Conservation (phyloP, 2,329 filamentous ascomycete species). For the Aureobasidium sp. region DNA sequence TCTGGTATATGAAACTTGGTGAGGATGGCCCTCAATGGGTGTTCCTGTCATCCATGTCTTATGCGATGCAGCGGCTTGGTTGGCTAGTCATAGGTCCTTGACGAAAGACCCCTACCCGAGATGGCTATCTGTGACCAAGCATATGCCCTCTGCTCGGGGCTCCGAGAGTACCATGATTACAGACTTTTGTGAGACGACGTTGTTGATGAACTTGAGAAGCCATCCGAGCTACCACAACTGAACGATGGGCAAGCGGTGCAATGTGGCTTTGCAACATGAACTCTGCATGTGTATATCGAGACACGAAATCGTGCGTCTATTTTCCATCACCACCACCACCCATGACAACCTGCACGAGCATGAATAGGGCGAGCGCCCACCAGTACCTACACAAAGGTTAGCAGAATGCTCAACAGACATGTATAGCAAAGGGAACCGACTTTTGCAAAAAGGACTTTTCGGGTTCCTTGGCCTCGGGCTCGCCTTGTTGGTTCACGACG, state of each 20-base stretch:
- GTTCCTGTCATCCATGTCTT: too few relatives aligned
- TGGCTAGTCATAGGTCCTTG: background rate
- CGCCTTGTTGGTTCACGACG: slow-evolving; percentile 47
- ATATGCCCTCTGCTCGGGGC: background rate
- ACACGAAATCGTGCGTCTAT: background rate
- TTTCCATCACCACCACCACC: slow-evolving; percentile 30
- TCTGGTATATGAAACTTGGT: background rate
- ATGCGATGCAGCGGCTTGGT: too few relatives aligned
- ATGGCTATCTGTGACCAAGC: too few relatives aligned
- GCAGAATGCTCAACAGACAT: background rate
- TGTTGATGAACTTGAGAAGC: background rate
- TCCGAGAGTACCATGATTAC: too few relatives aligned
- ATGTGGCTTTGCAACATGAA: background rate
- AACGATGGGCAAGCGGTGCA: background rate
- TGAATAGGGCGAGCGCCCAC: slow-evolving; percentile 41
- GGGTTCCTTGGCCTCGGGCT: slow-evolving; percentile 37
- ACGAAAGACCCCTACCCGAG: background rate
- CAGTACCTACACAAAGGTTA: slow-evolving; percentile 35
- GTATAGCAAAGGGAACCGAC: slow-evolving; percentile 25
- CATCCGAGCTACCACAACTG: too few relatives aligned
- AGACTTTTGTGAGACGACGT: background rate
- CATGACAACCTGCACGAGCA: slow-evolving; percentile 38
- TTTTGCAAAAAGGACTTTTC: slow-evolving; percentile 45
- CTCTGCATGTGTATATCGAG: background rate
- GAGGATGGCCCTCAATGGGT: background rate